A percentile compares a stretch with the other conserved stretches of the same genome.
These are phyloP conservation scores for Ophiocytium majus DNA, from an alignment of 352 stramenopile species.

Conservation along the genomic window DNA sequence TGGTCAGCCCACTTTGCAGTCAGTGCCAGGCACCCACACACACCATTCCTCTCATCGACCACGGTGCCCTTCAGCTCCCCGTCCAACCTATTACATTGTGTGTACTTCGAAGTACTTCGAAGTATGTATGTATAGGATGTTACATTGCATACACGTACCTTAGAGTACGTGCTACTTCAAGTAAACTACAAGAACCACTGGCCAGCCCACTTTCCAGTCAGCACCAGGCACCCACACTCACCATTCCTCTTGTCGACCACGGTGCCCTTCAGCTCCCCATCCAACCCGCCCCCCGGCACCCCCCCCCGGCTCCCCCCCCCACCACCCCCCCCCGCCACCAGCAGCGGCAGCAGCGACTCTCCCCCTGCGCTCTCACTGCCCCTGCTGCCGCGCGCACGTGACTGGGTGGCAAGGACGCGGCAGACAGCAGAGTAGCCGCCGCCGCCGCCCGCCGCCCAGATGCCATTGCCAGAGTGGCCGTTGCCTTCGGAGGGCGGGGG, in stretches of 20 bases:
- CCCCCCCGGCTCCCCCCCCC: constrained; percentile 58
- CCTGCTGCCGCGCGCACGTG: background rate
- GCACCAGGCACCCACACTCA: background rate
- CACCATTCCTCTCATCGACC: constrained; percentile 57
- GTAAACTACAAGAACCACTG: too few species aligned
- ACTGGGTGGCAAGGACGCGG: background rate
- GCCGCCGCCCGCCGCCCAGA: constrained; percentile 60
- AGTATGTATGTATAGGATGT: too few species aligned
- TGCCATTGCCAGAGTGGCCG: constrained; percentile 59
- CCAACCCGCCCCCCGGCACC: constrained; percentile 57
- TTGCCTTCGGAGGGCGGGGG: too few species aligned
- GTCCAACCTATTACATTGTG: constrained; percentile 56
- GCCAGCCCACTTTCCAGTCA: too few species aligned
- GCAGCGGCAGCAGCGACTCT: background rate
- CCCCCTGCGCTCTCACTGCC: background rate
- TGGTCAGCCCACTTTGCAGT: too few species aligned
- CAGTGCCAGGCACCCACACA: too few species aligned
- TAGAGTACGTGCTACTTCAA: too few species aligned
- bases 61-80: constrained; percentile 56
- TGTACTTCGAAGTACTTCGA: too few species aligned
- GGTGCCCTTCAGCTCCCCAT: constrained; percentile 56
- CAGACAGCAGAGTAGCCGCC: constrained; percentile 59
- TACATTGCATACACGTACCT: too few species aligned
- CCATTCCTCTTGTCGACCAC: constrained; percentile 58
- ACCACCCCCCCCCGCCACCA: constrained; percentile 57